phyloP scores from a whole-genome alignment of 192 early-diverging fungal genomes.

The Entrophospora sp. region DNA sequence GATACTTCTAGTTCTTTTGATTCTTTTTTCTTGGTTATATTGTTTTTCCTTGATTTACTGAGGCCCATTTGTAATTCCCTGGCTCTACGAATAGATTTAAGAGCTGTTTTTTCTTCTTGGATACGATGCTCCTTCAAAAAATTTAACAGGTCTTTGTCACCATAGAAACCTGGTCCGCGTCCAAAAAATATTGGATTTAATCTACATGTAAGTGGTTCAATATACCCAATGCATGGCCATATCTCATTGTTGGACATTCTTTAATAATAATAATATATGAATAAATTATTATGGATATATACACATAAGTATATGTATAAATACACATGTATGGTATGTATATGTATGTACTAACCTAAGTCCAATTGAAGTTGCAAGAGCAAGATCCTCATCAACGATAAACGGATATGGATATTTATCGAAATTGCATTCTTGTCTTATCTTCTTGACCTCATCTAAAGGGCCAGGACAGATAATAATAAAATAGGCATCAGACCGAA shows the following conservation, averaged over 20 bases:
- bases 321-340: not conserved
- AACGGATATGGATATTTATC: constrained; percentile 2
- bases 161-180: not conserved
- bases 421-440: not conserved
- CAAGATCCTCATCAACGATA: constrained; percentile 7
- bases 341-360: not conserved
- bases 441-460: not conserved
- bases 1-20: not conserved
- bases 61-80: not conserved
- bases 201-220: not conserved
- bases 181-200: not conserved
- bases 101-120: not conserved
- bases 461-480: constrained; percentile 8
- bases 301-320: not conserved
- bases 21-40: not conserved
- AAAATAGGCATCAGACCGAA: not conserved
- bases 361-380: not conserved
- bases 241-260: constrained; percentile 13
- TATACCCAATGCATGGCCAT: not conserved
- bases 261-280: not conserved
- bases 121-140: not conserved
- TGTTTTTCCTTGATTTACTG: not conserved
- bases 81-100: not conserved
- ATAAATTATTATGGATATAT: not conserved
- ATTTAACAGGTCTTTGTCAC: not conserved